Evolutionary conservation across 1,284 basidiomycete genomes (phyloP), one percentile per base, ranked within the genome.

Genomic region (Exobasidium cylindrosporum): DNA sequence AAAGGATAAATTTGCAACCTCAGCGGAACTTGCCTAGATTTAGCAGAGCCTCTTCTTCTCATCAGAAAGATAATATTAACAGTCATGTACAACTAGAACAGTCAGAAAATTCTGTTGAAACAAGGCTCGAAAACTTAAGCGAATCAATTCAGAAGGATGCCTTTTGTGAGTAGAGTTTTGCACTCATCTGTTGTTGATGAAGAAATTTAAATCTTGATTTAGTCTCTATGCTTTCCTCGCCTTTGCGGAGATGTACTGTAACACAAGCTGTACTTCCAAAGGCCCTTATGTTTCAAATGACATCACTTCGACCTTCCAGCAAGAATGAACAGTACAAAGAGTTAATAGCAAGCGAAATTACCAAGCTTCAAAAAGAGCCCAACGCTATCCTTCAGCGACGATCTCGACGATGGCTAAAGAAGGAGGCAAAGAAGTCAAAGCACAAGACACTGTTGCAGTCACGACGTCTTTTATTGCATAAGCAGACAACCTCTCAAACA

Each of bases 201-300:
- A n/a, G n/a, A n/a, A n/a, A n/a, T n/a, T n/a, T n/a, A n/a, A n/a
- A n/a, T n/a, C n/a, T n/a, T n/a, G n/a, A n/a, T 40, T 40, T 17
- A 40, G 35, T 50, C 13, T 24, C 13, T 13, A 55, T 55, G 30
- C 53, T 55, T 23, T n/a, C 53, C 13, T 40, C 53, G 29, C 53
- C 53, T 35, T 44, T 55, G 28, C 53, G 53, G 17, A 35, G 53
- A 44, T 55, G 53, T 28, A 21, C n/a, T 14, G 4, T 31, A 28
- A 43, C 53, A 24, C 21, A 30, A n/a, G 26, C 30, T 26, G 53
- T 55, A 17, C 30, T 55, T 6, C 53, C 53, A 44, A 55, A 55
- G 30, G 4, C 30, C 26, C 21, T 55, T 4, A 55, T 55, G 53
- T 55, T 55, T 29, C 21, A 55, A 44, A 5, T 55, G 53, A 31